A percentile compares a stretch with the other conserved stretches of the same genome.
Conservation (phyloP, 768 basidiomycete genomes). For the Trametes cingulata region DNA sequence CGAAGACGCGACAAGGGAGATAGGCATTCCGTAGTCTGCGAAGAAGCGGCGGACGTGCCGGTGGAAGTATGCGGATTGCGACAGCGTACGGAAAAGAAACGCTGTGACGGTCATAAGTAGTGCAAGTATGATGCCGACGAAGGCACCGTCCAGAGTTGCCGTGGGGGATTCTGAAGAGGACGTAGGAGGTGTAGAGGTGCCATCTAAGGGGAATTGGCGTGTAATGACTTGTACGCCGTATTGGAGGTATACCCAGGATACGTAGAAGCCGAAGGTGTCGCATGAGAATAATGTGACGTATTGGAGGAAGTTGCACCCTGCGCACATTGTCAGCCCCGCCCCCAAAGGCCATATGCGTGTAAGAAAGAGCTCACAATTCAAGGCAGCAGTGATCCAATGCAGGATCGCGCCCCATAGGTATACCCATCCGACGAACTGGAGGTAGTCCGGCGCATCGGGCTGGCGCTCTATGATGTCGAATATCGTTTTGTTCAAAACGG, state of each 20-base stretch:
- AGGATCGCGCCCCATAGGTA: constrained; percentile 89
- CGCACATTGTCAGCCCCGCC: constrained; percentile 10
- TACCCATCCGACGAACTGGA: constrained; percentile 90
- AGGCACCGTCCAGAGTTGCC: constrained; percentile 45
- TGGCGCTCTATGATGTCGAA: constrained; percentile 67
- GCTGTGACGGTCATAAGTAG: constrained; percentile 74
- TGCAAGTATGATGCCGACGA: constrained; percentile 72
- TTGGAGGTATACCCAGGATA: constrained; percentile 87
- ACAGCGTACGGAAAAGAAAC: constrained; percentile 70
- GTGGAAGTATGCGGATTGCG: constrained; percentile 67
- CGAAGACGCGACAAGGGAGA: constrained; percentile 73
- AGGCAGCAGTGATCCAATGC: constrained; percentile 77
- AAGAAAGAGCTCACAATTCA: constrained; percentile 59
- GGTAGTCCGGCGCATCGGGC: constrained; percentile 66
- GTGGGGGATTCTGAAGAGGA: constrained; percentile 25
- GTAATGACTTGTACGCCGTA: constrained; percentile 86
- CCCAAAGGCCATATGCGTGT: background rate
- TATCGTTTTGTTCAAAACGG: constrained; percentile 90
- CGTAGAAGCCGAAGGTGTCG: constrained; percentile 92
- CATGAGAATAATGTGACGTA: constrained; percentile 90
- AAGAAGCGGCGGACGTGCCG: constrained; percentile 73
- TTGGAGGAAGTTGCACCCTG: constrained; percentile 81
- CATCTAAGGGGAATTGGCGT: constrained; percentile 54
- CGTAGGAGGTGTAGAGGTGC: constrained; percentile 1
- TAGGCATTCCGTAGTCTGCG: constrained; percentile 90